These are phyloP conservation scores for Mycena citricolor DNA, from an alignment of 1,284 basidiomycete species.

Conservation along the genomic window DNA sequence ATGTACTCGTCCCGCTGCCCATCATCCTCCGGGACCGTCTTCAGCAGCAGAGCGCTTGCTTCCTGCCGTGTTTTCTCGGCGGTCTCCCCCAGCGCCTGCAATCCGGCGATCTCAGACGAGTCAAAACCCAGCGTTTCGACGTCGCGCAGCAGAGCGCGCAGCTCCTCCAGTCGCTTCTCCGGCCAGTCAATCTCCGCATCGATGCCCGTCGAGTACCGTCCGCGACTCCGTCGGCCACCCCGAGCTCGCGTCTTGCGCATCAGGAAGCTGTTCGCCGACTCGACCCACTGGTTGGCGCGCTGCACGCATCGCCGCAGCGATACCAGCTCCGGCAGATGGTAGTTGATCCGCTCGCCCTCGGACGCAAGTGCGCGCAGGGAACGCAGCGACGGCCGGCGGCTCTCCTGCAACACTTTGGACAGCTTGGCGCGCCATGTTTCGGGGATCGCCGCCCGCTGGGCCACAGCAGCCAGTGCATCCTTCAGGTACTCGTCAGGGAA, in stretches of 20 bases:
- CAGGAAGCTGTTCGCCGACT: constrained; percentile 69
- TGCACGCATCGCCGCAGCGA: constrained; percentile 77
- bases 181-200: constrained; percentile 67
- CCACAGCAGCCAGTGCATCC: constrained; percentile 65
- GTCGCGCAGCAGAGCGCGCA: constrained; percentile 67
- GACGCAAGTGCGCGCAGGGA: constrained; percentile 75
- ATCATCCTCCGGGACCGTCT: constrained; percentile 37
- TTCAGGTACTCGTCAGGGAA: constrained; percentile 80
- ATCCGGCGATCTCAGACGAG: constrained; percentile 63
- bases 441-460: constrained; percentile 74
- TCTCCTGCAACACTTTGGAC: constrained; percentile 64
- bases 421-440: constrained; percentile 76
- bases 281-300: constrained; percentile 83
- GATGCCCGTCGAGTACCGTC: constrained; percentile 43
- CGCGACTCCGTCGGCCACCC: constrained; percentile 63
- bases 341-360: constrained; percentile 86
- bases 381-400: constrained; percentile 71
- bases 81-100: constrained; percentile 59
- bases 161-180: constrained; percentile 65
- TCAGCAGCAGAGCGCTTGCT: constrained; percentile 52
- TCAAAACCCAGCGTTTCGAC: constrained; percentile 80
- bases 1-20: constrained; percentile 63
- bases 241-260: constrained; percentile 73
- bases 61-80: constrained; percentile 64
- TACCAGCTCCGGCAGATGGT: constrained; percentile 70